phyloP scores from a whole-genome alignment of 2,329 filamentous ascomycete species.

The Sporothrix phasma region DNA sequence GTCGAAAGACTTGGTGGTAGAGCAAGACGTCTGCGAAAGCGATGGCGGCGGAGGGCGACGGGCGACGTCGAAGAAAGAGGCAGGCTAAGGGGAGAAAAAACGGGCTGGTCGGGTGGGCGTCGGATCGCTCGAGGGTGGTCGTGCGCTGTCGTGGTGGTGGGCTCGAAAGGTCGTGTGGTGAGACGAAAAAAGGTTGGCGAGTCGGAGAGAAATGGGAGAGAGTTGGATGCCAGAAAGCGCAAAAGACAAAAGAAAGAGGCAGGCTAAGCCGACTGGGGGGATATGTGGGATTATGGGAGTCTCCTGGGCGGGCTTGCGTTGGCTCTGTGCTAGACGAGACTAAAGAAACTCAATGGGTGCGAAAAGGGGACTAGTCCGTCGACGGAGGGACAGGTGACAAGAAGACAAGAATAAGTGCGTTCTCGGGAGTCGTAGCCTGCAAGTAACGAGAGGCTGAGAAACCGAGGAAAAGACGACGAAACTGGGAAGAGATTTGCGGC shows the following conservation, averaged over 20 bases:
- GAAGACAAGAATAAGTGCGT: neutral
- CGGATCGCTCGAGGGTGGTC: neutral
- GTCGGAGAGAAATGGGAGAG: neutral
- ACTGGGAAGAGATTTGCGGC: neutral
- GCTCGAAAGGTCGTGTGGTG: neutral
- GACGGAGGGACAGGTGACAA: neutral
- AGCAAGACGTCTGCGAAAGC: neutral
- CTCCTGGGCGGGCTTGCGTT: slow-evolving; percentile 8
- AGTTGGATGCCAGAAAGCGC: neutral
- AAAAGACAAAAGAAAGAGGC: slow-evolving; percentile 1
- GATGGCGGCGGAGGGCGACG: no score
- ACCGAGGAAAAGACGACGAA: neutral
- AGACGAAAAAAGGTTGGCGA: neutral
- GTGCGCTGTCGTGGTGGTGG: neutral
- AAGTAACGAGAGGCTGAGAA: neutral
- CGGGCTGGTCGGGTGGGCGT: neutral
- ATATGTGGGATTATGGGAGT: slow-evolving; percentile 9
- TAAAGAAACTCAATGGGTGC: slow-evolving; percentile 10
- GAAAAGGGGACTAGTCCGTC: slow-evolving; percentile 14
- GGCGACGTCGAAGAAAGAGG: neutral
- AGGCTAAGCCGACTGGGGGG: slow-evolving; percentile 7
- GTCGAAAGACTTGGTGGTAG: neutral
- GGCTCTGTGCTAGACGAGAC: slow-evolving; percentile 7
- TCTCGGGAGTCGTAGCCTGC: neutral
- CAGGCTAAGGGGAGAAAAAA: no score